phyloP scores from a whole-genome alignment of 2,329 filamentous ascomycete genomes.

The Sclerotiophoma versabilis region DNA sequence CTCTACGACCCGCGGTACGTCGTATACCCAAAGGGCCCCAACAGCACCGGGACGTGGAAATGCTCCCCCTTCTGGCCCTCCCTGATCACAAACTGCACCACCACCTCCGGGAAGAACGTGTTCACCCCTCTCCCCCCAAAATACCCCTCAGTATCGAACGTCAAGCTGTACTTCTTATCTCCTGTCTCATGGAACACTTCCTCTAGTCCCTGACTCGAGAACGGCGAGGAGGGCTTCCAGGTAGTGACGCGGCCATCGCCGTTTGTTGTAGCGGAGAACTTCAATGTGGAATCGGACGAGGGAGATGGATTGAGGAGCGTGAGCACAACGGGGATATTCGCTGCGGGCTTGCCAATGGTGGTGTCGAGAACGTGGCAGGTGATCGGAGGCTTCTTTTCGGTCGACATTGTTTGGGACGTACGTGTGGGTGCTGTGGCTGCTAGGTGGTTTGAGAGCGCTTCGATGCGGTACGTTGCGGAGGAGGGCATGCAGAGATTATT shows the following conservation, averaged over 20 bases:
- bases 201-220: constrained; percentile 50
- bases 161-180: constrained; percentile 70
- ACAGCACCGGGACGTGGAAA: constrained; percentile 79
- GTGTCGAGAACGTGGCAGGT: constrained; percentile 91
- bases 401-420: constrained; percentile 24
- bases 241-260: constrained; percentile 74
- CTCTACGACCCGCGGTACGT: constrained; percentile 71
- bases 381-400: constrained; percentile 62
- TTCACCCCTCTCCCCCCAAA: constrained; percentile 66
- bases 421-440: constrained; percentile 11
- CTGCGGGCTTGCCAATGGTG: constrained; percentile 72
- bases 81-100: constrained; percentile 61
- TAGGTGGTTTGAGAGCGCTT: constrained; percentile 22
- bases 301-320: constrained; percentile 51
- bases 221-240: constrained; percentile 66
- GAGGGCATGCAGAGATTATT: constrained; percentile 25
- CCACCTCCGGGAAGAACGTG: constrained; percentile 65
- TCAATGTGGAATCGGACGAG: constrained; percentile 54
- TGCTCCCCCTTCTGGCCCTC: constrained; percentile 62
- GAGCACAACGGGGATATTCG: constrained; percentile 71
- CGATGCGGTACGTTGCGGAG: constrained; percentile 27
- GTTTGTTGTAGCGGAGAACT: constrained; percentile 74
- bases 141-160: constrained; percentile 76
- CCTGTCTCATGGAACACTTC: constrained; percentile 43
- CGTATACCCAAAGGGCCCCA: constrained; percentile 81